A percentile compares a stretch with the other conserved stretches of the same genome.
phyloP scores from a whole-genome alignment of 1,139 yeast species.

The Pichia sp. region DNA sequence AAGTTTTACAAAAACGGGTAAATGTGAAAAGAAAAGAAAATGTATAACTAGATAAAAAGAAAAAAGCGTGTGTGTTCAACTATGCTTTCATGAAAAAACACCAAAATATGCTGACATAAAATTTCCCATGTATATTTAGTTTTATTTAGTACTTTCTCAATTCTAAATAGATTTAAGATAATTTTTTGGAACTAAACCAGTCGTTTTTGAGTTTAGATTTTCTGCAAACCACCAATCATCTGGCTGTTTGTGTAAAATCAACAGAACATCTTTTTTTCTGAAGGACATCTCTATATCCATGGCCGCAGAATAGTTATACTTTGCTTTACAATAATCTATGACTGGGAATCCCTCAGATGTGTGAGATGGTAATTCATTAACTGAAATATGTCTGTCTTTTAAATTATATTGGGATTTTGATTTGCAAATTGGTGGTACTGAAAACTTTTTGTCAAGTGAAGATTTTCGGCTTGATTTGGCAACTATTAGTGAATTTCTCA shows the following conservation, averaged over 20 bases:
- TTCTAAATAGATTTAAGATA: constrained; percentile 36
- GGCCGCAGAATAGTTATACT: constrained; percentile 66
- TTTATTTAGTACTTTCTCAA: not conserved
- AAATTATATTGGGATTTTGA: constrained; percentile 27
- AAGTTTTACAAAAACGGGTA: not conserved
- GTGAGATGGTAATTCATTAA: constrained; percentile 24
- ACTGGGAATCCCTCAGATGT: constrained; percentile 38
- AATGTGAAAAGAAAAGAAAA: not conserved
- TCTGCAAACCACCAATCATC: constrained; percentile 93
- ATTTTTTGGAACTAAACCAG: constrained; percentile 82
- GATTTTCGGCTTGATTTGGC: not conserved
- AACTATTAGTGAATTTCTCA: not conserved
- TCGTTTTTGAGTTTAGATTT: constrained; percentile 48
- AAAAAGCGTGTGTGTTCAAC: not conserved
- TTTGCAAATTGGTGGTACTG: constrained; percentile 11
- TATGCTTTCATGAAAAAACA: not conserved
- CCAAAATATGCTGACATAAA: not conserved
- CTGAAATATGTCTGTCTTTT: constrained; percentile 15
- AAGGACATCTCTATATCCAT: constrained; percentile 75
- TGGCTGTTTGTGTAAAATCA: constrained; percentile 67
- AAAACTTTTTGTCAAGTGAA: not conserved
- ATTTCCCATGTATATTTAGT: not conserved
- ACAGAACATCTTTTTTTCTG: constrained; percentile 66
- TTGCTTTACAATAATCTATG: constrained; percentile 56
- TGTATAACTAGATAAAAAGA: not conserved